These are phyloP conservation scores for Veloboletus limbatus DNA, from an alignment of 1,284 basidiomycete species.

Conservation along the genomic window DNA sequence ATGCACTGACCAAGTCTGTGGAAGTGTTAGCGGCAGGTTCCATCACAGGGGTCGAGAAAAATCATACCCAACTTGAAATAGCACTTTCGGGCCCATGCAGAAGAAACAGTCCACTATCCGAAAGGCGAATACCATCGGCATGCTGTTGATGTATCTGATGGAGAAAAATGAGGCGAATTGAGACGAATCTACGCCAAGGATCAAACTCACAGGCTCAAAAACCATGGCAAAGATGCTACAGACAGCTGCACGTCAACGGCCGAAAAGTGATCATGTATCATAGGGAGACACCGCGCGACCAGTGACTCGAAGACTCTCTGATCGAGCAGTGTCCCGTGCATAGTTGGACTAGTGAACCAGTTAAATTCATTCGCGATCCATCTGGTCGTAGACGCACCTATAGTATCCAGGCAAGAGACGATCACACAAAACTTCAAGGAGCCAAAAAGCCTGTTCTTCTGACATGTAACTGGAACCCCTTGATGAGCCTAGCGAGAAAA, in stretches of 20 bases:
- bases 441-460: constrained; percentile 98
- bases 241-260: constrained; percentile 94
- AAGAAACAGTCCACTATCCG: constrained; percentile 99
- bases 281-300: constrained; percentile 86
- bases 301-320: constrained; percentile 97
- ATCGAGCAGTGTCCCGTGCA: constrained; percentile 98
- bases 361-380: constrained; percentile 3
- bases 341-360: constrained; percentile 69
- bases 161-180: constrained; percentile 5
- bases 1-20: constrained; percentile 43
- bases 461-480: constrained; percentile 81
- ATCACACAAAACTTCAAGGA: constrained; percentile 94
- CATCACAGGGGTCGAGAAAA: background rate
- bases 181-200: background rate
- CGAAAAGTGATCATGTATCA: constrained; percentile 93
- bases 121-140: constrained; percentile 99
- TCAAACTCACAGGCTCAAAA: constrained; percentile 77
- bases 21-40: constrained; percentile 15
- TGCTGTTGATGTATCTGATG: constrained; percentile 90
- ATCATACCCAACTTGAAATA: constrained; percentile 94
- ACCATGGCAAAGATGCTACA: constrained; percentile 97
- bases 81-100: constrained; percentile 97
- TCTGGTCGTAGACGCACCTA: constrained; percentile 54
- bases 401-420: constrained; percentile 97
- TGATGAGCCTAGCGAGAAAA: constrained; percentile 16